These are phyloP conservation scores for Musa troglodytarum DNA, from an alignment of 176 grass and related monocot species.

Conservation along the genomic window DNA sequence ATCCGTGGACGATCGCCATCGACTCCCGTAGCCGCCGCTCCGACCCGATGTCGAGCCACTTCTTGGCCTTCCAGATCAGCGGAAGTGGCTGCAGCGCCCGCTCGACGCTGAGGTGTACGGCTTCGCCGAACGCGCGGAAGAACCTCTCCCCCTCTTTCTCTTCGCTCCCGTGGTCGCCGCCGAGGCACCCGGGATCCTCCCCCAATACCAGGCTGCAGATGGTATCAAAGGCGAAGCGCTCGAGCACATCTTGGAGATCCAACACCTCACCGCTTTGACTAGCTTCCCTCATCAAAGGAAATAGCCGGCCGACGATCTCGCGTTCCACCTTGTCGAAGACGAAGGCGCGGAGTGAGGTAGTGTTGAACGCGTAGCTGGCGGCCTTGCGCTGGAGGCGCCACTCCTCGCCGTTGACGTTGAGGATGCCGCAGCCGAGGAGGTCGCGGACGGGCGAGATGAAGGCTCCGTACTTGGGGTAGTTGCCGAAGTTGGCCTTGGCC, in stretches of 20 bases:
- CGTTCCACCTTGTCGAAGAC: not conserved
- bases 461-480: not conserved
- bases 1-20: slow-evolving; percentile 32
- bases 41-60: slow-evolving; percentile 37
- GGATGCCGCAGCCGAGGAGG: not conserved
- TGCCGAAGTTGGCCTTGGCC: not conserved
- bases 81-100: not conserved
- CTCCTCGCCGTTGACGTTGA: not conserved
- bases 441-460: not conserved
- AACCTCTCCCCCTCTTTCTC: slow-evolving; percentile 23
- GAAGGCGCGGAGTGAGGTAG: not conserved
- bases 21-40: slow-evolving; percentile 36
- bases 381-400: not conserved
- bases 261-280: slow-evolving; percentile 9
- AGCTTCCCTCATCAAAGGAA: slow-evolving; percentile 33
- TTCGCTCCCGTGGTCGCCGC: slow-evolving; percentile 2
- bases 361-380: not conserved
- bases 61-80: slow-evolving; percentile 41
- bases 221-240: slow-evolving; percentile 67
- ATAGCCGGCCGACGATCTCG: slow-evolving; percentile 33
- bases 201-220: slow-evolving; percentile 49
- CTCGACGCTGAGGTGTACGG: not conserved
- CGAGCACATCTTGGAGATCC: slow-evolving; percentile 51
- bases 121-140: slow-evolving; percentile 27
- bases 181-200: slow-evolving; percentile 48